A percentile compares a stretch with the other conserved stretches of the same genome.
Evolutionary conservation across 176 grass and related monocot species (phyloP).

Genomic region (Hyparrhenia diplandra): DNA sequence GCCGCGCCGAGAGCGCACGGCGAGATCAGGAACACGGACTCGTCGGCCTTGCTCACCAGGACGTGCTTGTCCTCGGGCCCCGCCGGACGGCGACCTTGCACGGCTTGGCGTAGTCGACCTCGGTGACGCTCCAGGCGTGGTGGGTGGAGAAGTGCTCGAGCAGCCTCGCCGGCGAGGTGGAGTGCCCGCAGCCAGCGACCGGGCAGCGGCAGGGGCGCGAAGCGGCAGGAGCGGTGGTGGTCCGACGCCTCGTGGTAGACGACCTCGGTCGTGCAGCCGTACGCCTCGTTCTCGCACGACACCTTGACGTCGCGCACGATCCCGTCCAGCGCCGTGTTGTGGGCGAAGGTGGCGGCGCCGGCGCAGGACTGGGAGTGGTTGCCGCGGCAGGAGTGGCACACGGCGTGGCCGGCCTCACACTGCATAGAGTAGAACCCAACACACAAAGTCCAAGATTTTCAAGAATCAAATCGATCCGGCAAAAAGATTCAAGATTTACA

Average conservation of each 20-base stretch:
- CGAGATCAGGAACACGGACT: constrained; percentile 18
- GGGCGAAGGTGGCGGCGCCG: neutral
- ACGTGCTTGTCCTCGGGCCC: neutral
- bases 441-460: too few species aligned
- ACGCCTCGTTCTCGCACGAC: neutral
- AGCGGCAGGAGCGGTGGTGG: constrained; percentile 25
- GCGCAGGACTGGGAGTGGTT: neutral
- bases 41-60: neutral
- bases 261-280: constrained; percentile 1
- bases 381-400: neutral
- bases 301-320: constrained; percentile 6
- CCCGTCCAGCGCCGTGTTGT: neutral
- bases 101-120: neutral
- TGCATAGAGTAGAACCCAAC: neutral
- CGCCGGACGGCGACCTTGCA: neutral
- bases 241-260: neutral
- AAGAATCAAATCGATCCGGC: too few species aligned
- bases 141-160: neutral
- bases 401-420: constrained; percentile 8
- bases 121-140: constrained; percentile 3
- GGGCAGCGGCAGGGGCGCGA: constrained; percentile 34
- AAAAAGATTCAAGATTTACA: too few species aligned
- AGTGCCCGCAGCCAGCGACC: constrained; percentile 3
- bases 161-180: constrained; percentile 1
- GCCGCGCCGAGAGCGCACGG: neutral